Conservation (phyloP, 495 filamentous ascomycete genomes). For the Neurospora intermedia region DNA sequence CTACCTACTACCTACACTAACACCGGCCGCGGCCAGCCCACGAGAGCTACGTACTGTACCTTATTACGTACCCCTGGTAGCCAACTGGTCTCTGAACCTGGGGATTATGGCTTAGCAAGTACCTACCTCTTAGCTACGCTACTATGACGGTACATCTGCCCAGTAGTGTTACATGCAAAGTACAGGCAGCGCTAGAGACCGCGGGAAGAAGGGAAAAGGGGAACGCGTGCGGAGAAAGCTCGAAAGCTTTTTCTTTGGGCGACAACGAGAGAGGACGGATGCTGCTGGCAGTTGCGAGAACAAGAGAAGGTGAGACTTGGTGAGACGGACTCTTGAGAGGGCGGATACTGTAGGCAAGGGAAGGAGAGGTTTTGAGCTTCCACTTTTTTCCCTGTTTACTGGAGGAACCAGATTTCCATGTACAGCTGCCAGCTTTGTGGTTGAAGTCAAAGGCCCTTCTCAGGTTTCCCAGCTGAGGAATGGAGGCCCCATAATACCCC, state of each 20-base stretch:
- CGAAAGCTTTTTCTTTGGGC: background rate
- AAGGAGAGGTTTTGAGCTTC: background rate
- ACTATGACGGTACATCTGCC: background rate
- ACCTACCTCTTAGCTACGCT: background rate
- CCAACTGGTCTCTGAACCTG: background rate
- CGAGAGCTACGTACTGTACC: background rate
- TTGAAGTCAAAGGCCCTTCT: background rate
- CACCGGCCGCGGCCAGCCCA: background rate
- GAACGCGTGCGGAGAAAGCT: background rate
- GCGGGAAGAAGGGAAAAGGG: background rate
- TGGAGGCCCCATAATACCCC: background rate
- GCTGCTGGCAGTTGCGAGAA: background rate
- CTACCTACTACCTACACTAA: no score
- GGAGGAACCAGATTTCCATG: background rate
- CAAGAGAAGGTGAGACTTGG: background rate
- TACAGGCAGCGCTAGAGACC: background rate
- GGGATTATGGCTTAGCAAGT: background rate
- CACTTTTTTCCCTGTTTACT: background rate
- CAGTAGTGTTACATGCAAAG: background rate
- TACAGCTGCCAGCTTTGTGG: background rate
- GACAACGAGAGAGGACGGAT: background rate
- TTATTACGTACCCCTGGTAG: background rate
- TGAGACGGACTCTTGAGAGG: background rate
- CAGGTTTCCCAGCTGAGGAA: background rate
- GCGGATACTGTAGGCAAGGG: background rate